Base-by-base conservation (phyloP, 2,329 filamentous ascomycete genomes). In the Epichloe sp. region DNA sequence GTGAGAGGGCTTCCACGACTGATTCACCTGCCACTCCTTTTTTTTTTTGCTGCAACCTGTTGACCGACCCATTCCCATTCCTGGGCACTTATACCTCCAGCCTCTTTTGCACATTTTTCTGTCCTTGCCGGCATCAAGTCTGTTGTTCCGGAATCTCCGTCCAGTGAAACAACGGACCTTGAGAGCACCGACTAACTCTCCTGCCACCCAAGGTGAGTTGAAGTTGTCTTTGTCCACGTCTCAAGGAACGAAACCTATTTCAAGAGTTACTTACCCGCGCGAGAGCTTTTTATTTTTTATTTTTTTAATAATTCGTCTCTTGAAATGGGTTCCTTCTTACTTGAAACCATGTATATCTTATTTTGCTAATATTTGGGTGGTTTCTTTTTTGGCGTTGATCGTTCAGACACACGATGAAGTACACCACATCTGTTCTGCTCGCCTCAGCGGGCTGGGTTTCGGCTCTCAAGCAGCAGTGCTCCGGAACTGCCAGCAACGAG, bases 391-490 rank as follows among this genome's bases (percentile, higher is more conserved):
- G 11, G 15, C 19, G 14, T 37, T 26, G 42, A 41, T 21, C 35
- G 42, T 31, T 8, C 19, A 45, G 17, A 50, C 15, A 35, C 35
- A n/a, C 40, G 26, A 69, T 69, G 66, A 69, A 64, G 59, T 56
- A 59, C 51, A 52, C 57, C n/a, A 45, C 59, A 15, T 48, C 52
- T 12, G 47, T 57, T 17, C 36, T 66, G 15, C 57, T 68, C 52
- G 60, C 60, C 51, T 58, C 59, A 42, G 58, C 60, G 50, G 55
- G 62, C 54, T 51, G 64, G 56, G 60, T 60, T 21, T 57, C 62
- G 26, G 66, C 64, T 44, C 53, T 62, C 12, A 61, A 58, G 4
- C 63, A 66, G 50, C 63, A 69, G 55, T 71, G 69, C 57, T 60
- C 34, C 46, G 67, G 66, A 36, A 61, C 36, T 5, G 58, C 63